Base-by-base conservation (phyloP, 1,139 yeast genomes). In the Kodamaea sp. region DNA sequence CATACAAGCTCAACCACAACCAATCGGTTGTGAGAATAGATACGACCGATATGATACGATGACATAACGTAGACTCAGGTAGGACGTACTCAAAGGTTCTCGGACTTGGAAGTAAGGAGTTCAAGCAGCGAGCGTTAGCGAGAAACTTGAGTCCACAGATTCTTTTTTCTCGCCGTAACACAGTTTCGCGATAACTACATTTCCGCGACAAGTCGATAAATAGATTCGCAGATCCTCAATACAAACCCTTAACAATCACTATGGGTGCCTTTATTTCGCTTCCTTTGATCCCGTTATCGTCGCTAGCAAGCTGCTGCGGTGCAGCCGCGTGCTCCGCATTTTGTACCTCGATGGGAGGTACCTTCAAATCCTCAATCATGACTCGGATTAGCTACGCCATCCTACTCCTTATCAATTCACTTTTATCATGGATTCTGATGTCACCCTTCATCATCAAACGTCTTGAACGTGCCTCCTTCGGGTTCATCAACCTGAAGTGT, bases 231-330 rank as follows among this genome's bases (percentile, higher is more conserved):
- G 8, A 20, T n/a, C 20, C 7, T 8, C 9, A 9, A n/a, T n/a
- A n/a, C n/a, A 6, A 27, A 15, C 20, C 12, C 9, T 15, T 9
- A 15, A 37, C 27, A 25, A 26, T 23, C 20, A 37, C 9, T 27
- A 90, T 90, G 97, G 97, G 97, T 32, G 95, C 88, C 5, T 69
- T 83, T 11, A 61, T 90, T 8, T 88, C 97, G 3, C 50, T 89
- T 29, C 94, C 94, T 0, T 50, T 83, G 45, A 65, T 70, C 65
- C 83, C 79, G 0, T 79, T 86, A 7, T 71, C 85, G 29, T 84
- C 88, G 62, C 57, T 78, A 7, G 85, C 94, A 1, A 84, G 96
- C 26, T 88, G 94, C 51, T 70, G 79, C 39, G 97, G 97, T 8
- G 94, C 96, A 0, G 85, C 95, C 11, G 73, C 85, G 30, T 85